Conservation (phyloP, 495 filamentous ascomycete species). For the Neurospora sp. region DNA sequence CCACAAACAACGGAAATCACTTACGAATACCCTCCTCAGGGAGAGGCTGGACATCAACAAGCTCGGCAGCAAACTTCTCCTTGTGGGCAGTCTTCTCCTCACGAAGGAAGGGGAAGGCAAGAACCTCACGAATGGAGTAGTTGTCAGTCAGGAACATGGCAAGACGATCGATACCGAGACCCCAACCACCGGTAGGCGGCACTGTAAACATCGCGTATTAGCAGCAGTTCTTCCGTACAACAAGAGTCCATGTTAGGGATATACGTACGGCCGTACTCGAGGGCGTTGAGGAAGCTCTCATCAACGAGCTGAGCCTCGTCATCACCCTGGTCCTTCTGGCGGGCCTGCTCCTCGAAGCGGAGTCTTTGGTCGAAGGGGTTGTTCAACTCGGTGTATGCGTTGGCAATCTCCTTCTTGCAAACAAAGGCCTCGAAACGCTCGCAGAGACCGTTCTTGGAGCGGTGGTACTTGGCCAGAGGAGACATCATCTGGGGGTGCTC, state of each 20-base stretch:
- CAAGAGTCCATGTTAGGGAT: neutral
- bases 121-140: conserved; percentile 89
- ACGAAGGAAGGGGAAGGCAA: conserved; percentile 68
- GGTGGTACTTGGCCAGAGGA: conserved; percentile 91
- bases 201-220: conserved; percentile 23
- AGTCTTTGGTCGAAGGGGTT: conserved; percentile 90
- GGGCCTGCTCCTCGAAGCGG: conserved; percentile 92
- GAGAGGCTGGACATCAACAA: conserved; percentile 51
- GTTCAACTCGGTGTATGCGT: conserved; percentile 98
- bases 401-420: conserved; percentile 92
- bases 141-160: conserved; percentile 97
- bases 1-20: conserved; percentile 13
- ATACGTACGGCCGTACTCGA: conserved; percentile 46
- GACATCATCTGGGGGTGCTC: conserved; percentile 94
- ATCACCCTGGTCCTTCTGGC: conserved; percentile 92
- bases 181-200: conserved; percentile 93
- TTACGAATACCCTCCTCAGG: conserved; percentile 62
- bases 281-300: conserved; percentile 77
- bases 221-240: neutral
- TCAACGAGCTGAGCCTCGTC: conserved; percentile 95
- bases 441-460: conserved; percentile 69
- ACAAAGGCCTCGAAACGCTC: conserved; percentile 98
- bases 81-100: conserved; percentile 30
- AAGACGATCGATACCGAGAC: conserved; percentile 92
- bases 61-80: conserved; percentile 54